Conservation (phyloP, 2,329 filamentous ascomycete genomes). For the Orbilia blumenaviensis region DNA sequence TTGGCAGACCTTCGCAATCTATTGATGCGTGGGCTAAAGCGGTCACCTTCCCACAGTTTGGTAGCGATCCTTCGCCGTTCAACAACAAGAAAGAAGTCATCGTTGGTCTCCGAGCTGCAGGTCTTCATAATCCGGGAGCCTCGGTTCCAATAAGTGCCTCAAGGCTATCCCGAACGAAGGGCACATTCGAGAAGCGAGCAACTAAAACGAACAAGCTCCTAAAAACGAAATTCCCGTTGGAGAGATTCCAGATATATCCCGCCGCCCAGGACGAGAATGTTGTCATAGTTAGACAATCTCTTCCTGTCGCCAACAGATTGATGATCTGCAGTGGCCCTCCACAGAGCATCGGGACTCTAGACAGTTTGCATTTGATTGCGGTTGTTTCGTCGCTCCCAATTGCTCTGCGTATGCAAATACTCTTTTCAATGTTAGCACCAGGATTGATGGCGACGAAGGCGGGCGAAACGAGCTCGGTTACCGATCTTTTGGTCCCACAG, state of each 20-base stretch:
- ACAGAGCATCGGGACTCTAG: background rate
- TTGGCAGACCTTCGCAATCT: background rate
- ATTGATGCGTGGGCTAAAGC: conserved; percentile 6
- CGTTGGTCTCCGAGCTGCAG: conserved; percentile 7
- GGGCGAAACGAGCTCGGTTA: background rate
- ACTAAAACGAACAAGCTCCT: conserved; percentile 11
- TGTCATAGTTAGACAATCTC: conserved; percentile 7
- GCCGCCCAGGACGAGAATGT: background rate
- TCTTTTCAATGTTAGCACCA: background rate
- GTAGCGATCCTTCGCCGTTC: background rate
- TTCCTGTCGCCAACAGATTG: background rate
- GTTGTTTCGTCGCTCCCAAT: conserved; percentile 10
- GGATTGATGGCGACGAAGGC: background rate
- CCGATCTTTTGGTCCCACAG: background rate
- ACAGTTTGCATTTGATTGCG: conserved; percentile 13
- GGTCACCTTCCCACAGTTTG: conserved; percentile 28
- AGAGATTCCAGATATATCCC: conserved; percentile 25
- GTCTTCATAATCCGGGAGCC: conserved; percentile 1
- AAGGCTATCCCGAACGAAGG: background rate
- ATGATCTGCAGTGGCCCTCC: conserved; percentile 7
- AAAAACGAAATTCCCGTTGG: conserved; percentile 19
- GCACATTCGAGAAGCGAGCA: conserved; percentile 12
- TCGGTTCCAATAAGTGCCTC: background rate
- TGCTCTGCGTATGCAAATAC: background rate
- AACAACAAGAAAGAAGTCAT: conserved; percentile 13